Evolutionary conservation across 2,329 filamentous ascomycete genomes (phyloP).

Genomic region (Delphinella strobiligena): DNA sequence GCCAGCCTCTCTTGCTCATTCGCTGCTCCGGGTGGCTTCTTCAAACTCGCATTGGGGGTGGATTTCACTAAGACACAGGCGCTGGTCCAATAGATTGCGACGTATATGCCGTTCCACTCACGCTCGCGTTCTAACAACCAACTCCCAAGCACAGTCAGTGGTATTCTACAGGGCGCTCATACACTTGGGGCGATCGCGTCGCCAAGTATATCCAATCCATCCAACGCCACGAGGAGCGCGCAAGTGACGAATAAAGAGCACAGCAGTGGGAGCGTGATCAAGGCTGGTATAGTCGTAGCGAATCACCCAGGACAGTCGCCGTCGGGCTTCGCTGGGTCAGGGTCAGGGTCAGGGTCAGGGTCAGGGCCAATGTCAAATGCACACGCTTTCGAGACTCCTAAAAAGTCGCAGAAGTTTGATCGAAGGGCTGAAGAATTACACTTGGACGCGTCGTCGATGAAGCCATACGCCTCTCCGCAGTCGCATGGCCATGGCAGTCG

Average conservation of each 20-base stretch:
- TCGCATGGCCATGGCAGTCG: constrained; percentile 22
- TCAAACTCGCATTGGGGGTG: too few species aligned
- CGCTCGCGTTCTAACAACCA: constrained; percentile 4
- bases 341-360: constrained; percentile 5
- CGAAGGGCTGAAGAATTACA: constrained; percentile 45
- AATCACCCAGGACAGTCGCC: constrained; percentile 12
- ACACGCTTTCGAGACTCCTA: constrained; percentile 38
- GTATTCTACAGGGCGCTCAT: constrained; percentile 33
- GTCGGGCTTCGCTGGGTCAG: constrained; percentile 14
- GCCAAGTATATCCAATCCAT: constrained; percentile 27
- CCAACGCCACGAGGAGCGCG: constrained; percentile 13
- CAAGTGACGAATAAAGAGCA: background rate
- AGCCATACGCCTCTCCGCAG: constrained; percentile 21
- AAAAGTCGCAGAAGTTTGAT: constrained; percentile 31
- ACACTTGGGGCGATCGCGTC: constrained; percentile 36
- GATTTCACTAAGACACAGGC: too few species aligned
- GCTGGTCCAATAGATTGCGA: too few species aligned
- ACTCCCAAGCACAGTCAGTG: constrained; percentile 21
- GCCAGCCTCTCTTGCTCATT: too few species aligned
- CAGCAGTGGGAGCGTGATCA: background rate
- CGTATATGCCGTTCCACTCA: constrained; percentile 11
- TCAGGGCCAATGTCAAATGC: constrained; percentile 24
- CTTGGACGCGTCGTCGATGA: constrained; percentile 24
- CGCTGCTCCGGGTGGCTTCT: too few species aligned
- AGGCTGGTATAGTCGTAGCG: background rate